Evolutionary conservation across 1,284 basidiomycete species (phyloP).

Genomic region (Peniophora sp.): DNA sequence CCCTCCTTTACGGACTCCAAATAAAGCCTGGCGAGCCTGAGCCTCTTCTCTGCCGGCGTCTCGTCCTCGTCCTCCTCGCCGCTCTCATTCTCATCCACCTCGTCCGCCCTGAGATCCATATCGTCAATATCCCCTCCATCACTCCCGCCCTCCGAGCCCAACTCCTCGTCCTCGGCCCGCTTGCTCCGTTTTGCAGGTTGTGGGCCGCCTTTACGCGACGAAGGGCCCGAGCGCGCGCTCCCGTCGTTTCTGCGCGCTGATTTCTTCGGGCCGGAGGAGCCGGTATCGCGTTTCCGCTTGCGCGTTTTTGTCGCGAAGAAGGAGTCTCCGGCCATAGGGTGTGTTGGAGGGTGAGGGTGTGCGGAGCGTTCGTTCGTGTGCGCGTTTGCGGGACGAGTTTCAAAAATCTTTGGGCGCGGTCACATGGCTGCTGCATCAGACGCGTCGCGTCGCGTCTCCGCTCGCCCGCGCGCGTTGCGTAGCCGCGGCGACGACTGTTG

Average conservation of each 20-base stretch:
- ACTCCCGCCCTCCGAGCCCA: constrained; percentile 53
- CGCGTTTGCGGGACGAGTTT: background rate
- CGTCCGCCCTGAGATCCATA: constrained; percentile 63
- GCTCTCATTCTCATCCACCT: constrained; percentile 50
- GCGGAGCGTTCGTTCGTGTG: background rate
- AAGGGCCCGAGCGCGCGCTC: background rate
- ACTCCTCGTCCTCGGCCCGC: constrained; percentile 56
- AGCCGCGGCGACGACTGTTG: too few species aligned
- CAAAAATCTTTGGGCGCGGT: background rate
- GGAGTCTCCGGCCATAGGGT: constrained; percentile 64
- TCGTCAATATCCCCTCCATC: constrained; percentile 62
- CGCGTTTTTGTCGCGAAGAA: constrained; percentile 71
- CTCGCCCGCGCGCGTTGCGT: too few species aligned
- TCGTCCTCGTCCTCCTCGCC: constrained; percentile 81
- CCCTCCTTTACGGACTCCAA: constrained; percentile 76
- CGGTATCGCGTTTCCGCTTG: constrained; percentile 54
- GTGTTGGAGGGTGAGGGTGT: background rate
- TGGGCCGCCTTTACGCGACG: constrained; percentile 1
- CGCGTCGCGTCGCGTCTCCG: too few species aligned
- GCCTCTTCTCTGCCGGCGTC: constrained; percentile 90
- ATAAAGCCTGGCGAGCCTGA: constrained; percentile 87
- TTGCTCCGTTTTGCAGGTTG: constrained; percentile 21
- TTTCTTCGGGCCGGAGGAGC: constrained; percentile 22
- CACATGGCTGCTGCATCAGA: too few species aligned
- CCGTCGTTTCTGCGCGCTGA: constrained; percentile 10